A percentile compares a stretch with the other conserved stretches of the same genome.
These are phyloP conservation scores for Pichia sp. DNA, from an alignment of 1,139 yeast genomes.

Conservation along the genomic window DNA sequence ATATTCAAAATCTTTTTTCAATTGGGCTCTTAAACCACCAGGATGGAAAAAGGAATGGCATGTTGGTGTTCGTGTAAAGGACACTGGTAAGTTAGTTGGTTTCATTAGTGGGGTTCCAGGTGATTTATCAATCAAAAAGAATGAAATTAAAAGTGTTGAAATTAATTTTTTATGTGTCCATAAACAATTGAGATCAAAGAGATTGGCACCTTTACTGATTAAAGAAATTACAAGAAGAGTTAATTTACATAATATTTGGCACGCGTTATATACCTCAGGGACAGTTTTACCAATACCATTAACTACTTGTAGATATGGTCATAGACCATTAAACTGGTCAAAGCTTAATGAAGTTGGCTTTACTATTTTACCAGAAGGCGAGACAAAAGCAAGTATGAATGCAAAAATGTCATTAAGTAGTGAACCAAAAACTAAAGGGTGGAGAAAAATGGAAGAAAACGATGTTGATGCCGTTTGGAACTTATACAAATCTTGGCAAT, in stretches of 20 bases:
- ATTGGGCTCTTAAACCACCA: conserved; percentile 93
- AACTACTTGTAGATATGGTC: conserved; percentile 85
- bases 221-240: conserved; percentile 93
- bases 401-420: conserved; percentile 71
- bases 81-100: conserved; percentile 73
- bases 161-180: conserved; percentile 93
- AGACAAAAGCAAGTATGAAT: conserved; percentile 75
- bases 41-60: conserved; percentile 90
- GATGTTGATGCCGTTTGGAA: conserved; percentile 63
- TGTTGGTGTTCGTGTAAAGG: conserved; percentile 84
- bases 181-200: conserved; percentile 85
- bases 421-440: conserved; percentile 47
- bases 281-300: conserved; percentile 87
- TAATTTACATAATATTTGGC: conserved; percentile 82
- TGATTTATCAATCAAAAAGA: conserved; percentile 54
- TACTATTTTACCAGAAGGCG: conserved; percentile 66
- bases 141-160: conserved; percentile 64
- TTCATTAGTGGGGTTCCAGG: conserved; percentile 91
- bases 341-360: conserved; percentile 88
- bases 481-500: conserved; percentile 56
- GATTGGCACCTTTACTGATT: conserved; percentile 89
- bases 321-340: conserved; percentile 90
- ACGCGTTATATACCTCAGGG: conserved; percentile 94
- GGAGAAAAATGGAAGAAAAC: conserved; percentile 52
- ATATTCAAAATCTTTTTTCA: conserved; percentile 73